Conservation (phyloP, 495 filamentous ascomycete species). For the Xylaria flabelliformis region DNA sequence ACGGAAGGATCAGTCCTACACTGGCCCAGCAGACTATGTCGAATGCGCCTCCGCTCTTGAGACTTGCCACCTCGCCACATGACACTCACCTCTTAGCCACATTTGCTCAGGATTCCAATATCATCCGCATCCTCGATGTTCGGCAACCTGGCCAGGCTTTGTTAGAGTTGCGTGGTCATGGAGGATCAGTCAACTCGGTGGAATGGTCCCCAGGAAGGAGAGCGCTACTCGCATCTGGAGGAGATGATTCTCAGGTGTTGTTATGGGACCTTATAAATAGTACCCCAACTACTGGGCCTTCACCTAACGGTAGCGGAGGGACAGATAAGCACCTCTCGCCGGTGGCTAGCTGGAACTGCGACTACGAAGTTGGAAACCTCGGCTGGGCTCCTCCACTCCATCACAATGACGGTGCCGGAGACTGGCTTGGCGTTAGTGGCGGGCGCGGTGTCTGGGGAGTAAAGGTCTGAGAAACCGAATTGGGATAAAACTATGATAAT, state of each 20-base stretch:
- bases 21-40: conserved; percentile 74
- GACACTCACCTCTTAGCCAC: conserved; percentile 95
- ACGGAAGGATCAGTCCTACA: conserved; percentile 64
- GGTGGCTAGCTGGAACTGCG: conserved; percentile 88
- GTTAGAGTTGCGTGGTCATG: conserved; percentile 92
- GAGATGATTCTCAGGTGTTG: conserved; percentile 87
- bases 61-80: conserved; percentile 92
- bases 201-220: conserved; percentile 92
- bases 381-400: conserved; percentile 87
- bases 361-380: conserved; percentile 94
- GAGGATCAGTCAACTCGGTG: conserved; percentile 83
- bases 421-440: conserved; percentile 94
- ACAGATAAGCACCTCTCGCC: conserved; percentile 71
- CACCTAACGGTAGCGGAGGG: conserved; percentile 54
- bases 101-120: conserved; percentile 89
- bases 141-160: conserved; percentile 95
- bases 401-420: conserved; percentile 71
- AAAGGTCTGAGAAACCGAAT: conserved; percentile 44
- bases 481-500: background rate
- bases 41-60: conserved; percentile 82
- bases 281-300: conserved; percentile 56
- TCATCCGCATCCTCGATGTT: conserved; percentile 95
- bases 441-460: conserved; percentile 93
- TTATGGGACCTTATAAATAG: conserved; percentile 91
- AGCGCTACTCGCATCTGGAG: conserved; percentile 89